Base-by-base conservation (phyloP, 805 yeast species). In the Metschnikowia gelsemii region DNA sequence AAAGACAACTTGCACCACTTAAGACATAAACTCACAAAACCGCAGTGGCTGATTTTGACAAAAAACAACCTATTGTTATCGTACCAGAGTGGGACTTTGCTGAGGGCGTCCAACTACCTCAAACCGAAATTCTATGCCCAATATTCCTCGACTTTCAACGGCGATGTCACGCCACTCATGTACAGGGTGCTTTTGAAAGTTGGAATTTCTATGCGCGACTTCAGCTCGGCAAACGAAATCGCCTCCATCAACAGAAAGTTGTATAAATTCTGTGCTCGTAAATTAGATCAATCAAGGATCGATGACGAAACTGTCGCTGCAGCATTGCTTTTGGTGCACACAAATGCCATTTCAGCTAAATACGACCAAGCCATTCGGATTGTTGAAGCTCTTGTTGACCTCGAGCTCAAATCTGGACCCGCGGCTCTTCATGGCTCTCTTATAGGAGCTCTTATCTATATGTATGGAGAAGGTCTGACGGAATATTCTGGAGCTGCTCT, bases 41-140 rank as follows among this genome's bases (percentile, higher is more conserved):
- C 64, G 4, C 83, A 79, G 58, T 59, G 61, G 40, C 64, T 57
- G 37, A 51, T 57, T 2, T 50, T 79, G 32, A 45, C 59, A 16
- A 68, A 74, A 53, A 79, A 78, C 52, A 71, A 71, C 52, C 48
- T 73, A 21, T 49, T 73, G 21, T 62, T 78, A 48, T 65, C 67
- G 12, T 69, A 57, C 50, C 55, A 61, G 27, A 51, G 72, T 5
- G 73, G 72, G 16, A 73, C 70, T 8, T 55, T 68, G 36, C 49
- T 62, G 18, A 46, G 43, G 24, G 35, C 51, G 2, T 56, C 63
- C 5, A 53, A 43, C 11, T 61, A 62, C 35, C 51, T 65, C 38
- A 48, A 47, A 27, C 45, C 43, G 16, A 40, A 47, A 11, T 59
- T 59, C 31, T 41, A 55, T 12, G 22, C 28, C 14, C 42, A 54